Evolutionary conservation across 352 stramenopile species (phyloP).

Genomic region (Globisporangium iwayamae): DNA sequence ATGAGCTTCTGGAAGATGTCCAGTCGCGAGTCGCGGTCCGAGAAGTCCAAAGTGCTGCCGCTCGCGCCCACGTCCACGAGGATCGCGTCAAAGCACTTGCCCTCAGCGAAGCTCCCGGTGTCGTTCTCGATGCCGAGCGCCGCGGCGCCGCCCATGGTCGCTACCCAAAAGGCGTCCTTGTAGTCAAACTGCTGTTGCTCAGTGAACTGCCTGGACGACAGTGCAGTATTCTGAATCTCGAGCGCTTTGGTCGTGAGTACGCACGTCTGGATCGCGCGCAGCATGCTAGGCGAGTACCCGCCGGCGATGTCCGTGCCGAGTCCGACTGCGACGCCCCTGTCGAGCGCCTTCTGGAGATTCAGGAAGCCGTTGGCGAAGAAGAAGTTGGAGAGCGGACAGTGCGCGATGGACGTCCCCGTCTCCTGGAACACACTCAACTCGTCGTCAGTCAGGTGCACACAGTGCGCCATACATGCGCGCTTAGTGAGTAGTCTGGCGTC

Average conservation of each 20-base stretch:
- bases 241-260: constrained; percentile 71
- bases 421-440: constrained; percentile 57
- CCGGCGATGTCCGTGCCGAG: constrained; percentile 91
- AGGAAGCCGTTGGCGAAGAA: constrained; percentile 81
- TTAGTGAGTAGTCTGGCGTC: constrained; percentile 57
- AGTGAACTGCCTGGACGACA: not conserved
- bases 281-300: constrained; percentile 88
- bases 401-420: constrained; percentile 66
- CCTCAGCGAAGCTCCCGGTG: constrained; percentile 72
- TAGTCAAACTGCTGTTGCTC: constrained; percentile 40
- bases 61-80: constrained; percentile 52
- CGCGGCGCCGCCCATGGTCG: constrained; percentile 80
- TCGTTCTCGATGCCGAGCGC: constrained; percentile 65
- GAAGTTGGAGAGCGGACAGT: constrained; percentile 92
- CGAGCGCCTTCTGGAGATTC: constrained; percentile 49
- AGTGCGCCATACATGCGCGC: constrained; percentile 84
- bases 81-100: constrained; percentile 86
- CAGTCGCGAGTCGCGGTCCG: constrained; percentile 28
- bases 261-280: constrained; percentile 77
- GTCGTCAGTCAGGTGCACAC: constrained; percentile 62
- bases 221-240: constrained; percentile 36
- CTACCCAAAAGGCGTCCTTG: constrained; percentile 85
- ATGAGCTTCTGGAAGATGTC: constrained; percentile 85
- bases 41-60: constrained; percentile 47
- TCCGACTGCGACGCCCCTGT: constrained; percentile 42